phyloP scores from a whole-genome alignment of 169 alveolate species.

The Plasmodium knowlesi region DNA sequence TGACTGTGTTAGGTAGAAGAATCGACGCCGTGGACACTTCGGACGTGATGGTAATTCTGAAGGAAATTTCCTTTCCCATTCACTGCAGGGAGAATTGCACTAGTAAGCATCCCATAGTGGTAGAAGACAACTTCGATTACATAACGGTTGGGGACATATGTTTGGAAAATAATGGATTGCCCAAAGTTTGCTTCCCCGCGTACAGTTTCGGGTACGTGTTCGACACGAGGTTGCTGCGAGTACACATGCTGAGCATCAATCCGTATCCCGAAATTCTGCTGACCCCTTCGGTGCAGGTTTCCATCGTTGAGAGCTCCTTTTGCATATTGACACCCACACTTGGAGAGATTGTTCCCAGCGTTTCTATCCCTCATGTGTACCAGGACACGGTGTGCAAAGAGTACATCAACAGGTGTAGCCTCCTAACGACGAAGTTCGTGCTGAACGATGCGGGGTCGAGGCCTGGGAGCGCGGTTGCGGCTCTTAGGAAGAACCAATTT shows the following conservation, averaged over 20 bases:
- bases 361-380: background rate
- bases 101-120: constrained; percentile 27
- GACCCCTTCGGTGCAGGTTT: background rate
- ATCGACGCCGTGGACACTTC: background rate
- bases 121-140: constrained; percentile 46
- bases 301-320: constrained; percentile 11
- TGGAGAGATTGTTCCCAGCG: constrained; percentile 2
- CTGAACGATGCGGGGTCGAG: background rate
- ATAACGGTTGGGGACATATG: constrained; percentile 48
- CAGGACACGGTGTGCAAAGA: constrained; percentile 44
- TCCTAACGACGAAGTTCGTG: constrained; percentile 14
- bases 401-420: constrained; percentile 30
- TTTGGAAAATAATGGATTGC: background rate
- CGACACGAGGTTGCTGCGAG: constrained; percentile 55
- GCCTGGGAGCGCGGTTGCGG: background rate
- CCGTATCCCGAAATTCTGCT: constrained; percentile 60
- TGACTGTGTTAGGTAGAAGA: constrained; percentile 30
- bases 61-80: constrained; percentile 11
- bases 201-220: constrained; percentile 30
- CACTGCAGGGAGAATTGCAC: constrained; percentile 6
- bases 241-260: constrained; percentile 38
- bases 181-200: constrained; percentile 35
- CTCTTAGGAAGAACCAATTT: background rate
- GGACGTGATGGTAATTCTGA: background rate
- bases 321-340: constrained; percentile 5